phyloP scores from a whole-genome alignment of 305 asterid genomes.

The Fraxinus sp. region DNA sequence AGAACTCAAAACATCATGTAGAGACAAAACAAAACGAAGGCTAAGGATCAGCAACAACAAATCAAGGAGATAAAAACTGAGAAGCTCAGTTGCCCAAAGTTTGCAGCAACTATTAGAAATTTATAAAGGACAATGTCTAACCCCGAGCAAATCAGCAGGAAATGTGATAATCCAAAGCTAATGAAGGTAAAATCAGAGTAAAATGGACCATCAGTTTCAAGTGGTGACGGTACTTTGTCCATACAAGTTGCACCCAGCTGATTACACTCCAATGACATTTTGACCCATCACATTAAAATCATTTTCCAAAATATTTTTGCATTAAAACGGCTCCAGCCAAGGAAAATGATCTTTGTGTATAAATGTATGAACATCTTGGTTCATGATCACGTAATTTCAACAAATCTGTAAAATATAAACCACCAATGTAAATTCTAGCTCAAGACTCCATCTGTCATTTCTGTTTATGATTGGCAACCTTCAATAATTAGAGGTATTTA shows the following conservation, averaged over 20 bases:
- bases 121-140: not conserved
- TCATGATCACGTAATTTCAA: not conserved
- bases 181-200: conserved; percentile 3
- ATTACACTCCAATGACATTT: conserved; percentile 3
- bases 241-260: conserved; percentile 10
- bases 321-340: conserved; percentile 11
- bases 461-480: not conserved
- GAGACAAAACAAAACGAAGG: not conserved
- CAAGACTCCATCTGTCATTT: not conserved
- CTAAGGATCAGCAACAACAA: not conserved
- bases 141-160: not conserved
- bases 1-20: not conserved
- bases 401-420: not conserved
- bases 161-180: not conserved
- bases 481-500: not conserved
- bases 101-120: not conserved
- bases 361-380: not conserved
- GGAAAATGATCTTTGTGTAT: not conserved
- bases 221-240: not conserved
- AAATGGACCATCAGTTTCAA: not conserved
- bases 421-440: not conserved
- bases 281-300: conserved; percentile 3
- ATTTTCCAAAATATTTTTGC: conserved; percentile 3
- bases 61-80: not conserved
- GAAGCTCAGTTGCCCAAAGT: not conserved